Base-by-base conservation (phyloP, 139 green algal genomes). In the Pleodorina starrii region DNA sequence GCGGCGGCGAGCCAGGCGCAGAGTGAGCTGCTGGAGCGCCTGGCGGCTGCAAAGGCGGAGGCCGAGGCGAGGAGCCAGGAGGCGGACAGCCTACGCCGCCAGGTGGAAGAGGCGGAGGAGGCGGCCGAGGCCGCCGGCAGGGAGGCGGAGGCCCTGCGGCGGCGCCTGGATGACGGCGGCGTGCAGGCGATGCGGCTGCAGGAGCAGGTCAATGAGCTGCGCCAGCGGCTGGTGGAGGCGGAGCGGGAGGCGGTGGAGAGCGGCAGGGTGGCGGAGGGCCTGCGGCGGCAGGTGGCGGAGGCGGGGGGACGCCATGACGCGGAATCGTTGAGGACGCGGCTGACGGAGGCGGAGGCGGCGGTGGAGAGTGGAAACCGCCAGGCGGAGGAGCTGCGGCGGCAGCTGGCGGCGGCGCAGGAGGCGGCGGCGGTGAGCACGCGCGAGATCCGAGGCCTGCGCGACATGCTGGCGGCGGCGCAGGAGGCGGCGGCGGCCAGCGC, bases 131-230 rank as follows among this genome's bases (percentile, higher is more conserved):
- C 38, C 40, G 42, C 42, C 10, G 23, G 72, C 21, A 12, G 12
- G 25, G 72, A 80, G 25, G 40, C 72, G 17, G 42, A 80, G 19
- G 42, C 57, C 12, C 35, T 80, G 72, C 72, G 72, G 72, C 36
- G 36, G 32, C 69, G 63, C 11, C 35, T 73, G 32, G 63, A 73
- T 2, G 63, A 73, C 63, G 63, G 32, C 19, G 35, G 27, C 1
- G 32, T 6, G 32, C 63, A 73, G 63, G 35, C 19, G 16, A 23
- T 11, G 35, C 32, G 19, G 14, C 19, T 73, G 63, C 63, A 73
- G 63, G 32, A 73, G 25, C 63, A 73, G 63, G 63, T 73, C 27
- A 35, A 73, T 16, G 63, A 73, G 63, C 63, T 73, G 63, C 63
- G 63, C 29, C 12, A 38, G 63, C 63, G 32, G 2, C 32, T 73